Conservation (phyloP, 305 asterid species). For the Withania somnifera region DNA sequence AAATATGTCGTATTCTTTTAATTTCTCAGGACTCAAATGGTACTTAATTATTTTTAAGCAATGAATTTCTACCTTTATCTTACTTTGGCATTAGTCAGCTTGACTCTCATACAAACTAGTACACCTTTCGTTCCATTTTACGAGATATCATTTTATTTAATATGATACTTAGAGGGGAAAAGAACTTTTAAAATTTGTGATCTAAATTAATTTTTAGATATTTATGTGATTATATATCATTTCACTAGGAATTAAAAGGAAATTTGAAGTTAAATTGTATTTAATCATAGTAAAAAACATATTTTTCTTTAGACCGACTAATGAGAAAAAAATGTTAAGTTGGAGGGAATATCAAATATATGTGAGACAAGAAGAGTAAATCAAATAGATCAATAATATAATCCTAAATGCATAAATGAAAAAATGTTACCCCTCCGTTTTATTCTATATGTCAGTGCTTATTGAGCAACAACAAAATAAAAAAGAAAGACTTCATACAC, state of each 20-base stretch:
- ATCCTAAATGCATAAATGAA: not conserved
- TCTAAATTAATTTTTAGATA: too few relatives aligned
- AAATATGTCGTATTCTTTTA: not conserved
- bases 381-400: not conserved
- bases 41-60: not conserved
- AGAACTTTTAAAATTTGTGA: too few relatives aligned
- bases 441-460: not conserved
- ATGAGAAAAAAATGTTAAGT: too few relatives aligned
- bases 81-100: not conserved
- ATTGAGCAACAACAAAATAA: not conserved
- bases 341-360: not conserved
- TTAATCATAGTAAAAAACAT: too few relatives aligned
- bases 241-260: too few relatives aligned
- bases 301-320: too few relatives aligned
- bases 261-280: too few relatives aligned
- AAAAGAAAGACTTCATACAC: not conserved
- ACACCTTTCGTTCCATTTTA: too few relatives aligned
- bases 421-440: not conserved
- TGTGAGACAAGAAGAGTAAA: not conserved
- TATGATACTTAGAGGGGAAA: too few relatives aligned
- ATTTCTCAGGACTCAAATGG: not conserved
- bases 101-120: not conserved
- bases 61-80: not conserved
- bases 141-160: too few relatives aligned
- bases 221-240: too few relatives aligned